Conservation (phyloP, 164 flowering plant genomes). For the Stephania yunnanensis region DNA sequence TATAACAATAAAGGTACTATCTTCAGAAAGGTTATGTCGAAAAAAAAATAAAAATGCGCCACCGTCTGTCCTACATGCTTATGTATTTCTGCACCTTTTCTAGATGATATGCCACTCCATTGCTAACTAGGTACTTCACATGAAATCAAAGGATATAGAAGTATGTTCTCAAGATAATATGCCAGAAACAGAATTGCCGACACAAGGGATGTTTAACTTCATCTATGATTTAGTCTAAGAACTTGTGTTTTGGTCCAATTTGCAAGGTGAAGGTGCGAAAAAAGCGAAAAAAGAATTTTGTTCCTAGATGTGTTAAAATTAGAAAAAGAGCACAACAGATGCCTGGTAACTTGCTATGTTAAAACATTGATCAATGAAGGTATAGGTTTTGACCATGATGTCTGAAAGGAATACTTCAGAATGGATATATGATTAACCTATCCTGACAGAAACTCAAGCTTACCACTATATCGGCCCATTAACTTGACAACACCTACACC, state of each 20-base stretch:
- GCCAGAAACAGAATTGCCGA: neutral
- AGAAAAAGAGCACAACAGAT: neutral
- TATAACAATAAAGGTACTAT: neutral
- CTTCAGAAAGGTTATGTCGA: neutral
- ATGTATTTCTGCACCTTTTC: too few relatives aligned
- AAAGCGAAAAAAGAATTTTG: neutral
- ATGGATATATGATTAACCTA: neutral
- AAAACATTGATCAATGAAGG: neutral
- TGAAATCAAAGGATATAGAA: neutral
- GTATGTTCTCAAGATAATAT: neutral
- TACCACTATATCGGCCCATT: conserved; percentile 97
- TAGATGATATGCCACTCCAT: neutral
- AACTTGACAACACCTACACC: conserved; percentile 90
- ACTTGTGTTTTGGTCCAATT: neutral
- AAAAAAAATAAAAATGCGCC: neutral
- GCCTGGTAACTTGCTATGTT: neutral
- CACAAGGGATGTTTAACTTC: neutral
- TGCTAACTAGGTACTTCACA: neutral
- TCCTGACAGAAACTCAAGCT: conserved; percentile 10
- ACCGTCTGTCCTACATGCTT: neutral
- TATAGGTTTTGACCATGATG: neutral
- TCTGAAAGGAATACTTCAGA: neutral
- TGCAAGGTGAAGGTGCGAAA: neutral
- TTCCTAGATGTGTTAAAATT: neutral
- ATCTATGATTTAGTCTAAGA: neutral